Evolutionary conservation across 1,284 basidiomycete genomes (phyloP).

Genomic region (Fomitopsis palustris): DNA sequence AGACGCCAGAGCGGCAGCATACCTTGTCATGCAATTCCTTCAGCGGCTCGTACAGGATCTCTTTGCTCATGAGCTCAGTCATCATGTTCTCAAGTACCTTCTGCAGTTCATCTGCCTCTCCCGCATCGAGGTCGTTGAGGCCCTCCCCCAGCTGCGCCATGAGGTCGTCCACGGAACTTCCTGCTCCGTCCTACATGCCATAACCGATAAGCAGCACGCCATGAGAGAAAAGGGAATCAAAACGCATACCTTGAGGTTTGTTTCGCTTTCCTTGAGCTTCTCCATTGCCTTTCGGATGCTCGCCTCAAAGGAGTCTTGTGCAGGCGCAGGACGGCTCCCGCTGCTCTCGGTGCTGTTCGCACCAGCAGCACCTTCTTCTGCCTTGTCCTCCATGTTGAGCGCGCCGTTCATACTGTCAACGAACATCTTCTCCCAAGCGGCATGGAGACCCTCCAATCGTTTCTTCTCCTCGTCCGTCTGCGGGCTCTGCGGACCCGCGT

Average conservation of each 20-base stretch:
- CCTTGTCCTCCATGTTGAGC: slow-evolving; percentile 30
- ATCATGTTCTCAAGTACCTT: slow-evolving; percentile 89
- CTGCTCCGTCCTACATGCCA: slow-evolving; percentile 25
- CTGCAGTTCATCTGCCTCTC: slow-evolving; percentile 59
- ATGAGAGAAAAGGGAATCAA: background rate
- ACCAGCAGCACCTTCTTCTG: slow-evolving; percentile 11
- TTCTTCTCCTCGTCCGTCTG: slow-evolving; percentile 36
- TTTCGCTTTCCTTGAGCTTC: slow-evolving; percentile 73
- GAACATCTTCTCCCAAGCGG: slow-evolving; percentile 77
- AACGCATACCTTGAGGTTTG: slow-evolving; percentile 40
- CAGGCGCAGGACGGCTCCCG: slow-evolving; percentile 12
- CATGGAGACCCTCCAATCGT: slow-evolving; percentile 47
- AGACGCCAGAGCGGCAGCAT: too few relatives aligned
- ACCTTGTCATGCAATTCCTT: slow-evolving; percentile 88
- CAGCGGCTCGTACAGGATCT: slow-evolving; percentile 90
- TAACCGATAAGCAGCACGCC: slow-evolving; percentile 3
- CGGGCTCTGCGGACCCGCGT: slow-evolving; percentile 31
- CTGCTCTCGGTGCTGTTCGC: slow-evolving; percentile 25
- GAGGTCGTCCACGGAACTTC: slow-evolving; percentile 45
- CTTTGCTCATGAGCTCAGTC: slow-evolving; percentile 92
- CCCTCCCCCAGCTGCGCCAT: slow-evolving; percentile 42
- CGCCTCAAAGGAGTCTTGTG: slow-evolving; percentile 63
- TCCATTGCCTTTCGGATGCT: slow-evolving; percentile 80
- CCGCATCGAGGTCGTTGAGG: slow-evolving; percentile 21
- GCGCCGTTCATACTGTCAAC: slow-evolving; percentile 62